Evolutionary conservation across 163 green algal species (phyloP).

Genomic region (Scenedesmus sp.): DNA sequence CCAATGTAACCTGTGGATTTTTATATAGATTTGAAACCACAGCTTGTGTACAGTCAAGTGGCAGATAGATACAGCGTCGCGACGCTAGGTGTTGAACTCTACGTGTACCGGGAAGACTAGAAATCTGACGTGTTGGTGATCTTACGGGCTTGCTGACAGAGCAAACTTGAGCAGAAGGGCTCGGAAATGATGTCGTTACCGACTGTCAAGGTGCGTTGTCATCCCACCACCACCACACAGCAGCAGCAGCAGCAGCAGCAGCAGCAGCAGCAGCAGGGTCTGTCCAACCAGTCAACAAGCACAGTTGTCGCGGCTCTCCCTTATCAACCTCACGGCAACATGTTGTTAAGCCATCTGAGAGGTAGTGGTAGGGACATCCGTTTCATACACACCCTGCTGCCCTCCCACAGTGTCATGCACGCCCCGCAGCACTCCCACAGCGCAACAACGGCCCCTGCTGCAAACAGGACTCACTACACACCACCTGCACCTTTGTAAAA

Average conservation of each 20-base stretch:
- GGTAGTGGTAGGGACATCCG: too few species aligned
- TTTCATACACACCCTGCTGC: too few species aligned
- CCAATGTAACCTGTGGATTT: too few species aligned
- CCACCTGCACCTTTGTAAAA: too few species aligned
- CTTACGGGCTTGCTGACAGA: neutral
- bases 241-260: neutral
- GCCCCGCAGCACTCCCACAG: too few species aligned
- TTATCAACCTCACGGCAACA: neutral
- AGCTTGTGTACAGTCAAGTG: too few species aligned
- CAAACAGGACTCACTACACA: too few species aligned
- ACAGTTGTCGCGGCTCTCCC: neutral
- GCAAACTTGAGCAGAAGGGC: neutral
- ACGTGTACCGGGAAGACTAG: neutral
- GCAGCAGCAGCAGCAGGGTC: neutral
- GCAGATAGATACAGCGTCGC: neutral
- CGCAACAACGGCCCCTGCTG: too few species aligned
- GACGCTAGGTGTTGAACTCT: neutral
- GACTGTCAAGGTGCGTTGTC: neutral
- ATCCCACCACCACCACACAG: neutral
- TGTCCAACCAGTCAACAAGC: neutral
- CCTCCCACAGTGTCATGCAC: too few species aligned
- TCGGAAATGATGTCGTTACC: neutral
- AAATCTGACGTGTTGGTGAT: neutral
- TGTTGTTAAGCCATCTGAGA: too few species aligned
- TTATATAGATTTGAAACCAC: too few species aligned